These are phyloP conservation scores for Zangia roseola DNA, from an alignment of 768 basidiomycete genomes.

Conservation along the genomic window DNA sequence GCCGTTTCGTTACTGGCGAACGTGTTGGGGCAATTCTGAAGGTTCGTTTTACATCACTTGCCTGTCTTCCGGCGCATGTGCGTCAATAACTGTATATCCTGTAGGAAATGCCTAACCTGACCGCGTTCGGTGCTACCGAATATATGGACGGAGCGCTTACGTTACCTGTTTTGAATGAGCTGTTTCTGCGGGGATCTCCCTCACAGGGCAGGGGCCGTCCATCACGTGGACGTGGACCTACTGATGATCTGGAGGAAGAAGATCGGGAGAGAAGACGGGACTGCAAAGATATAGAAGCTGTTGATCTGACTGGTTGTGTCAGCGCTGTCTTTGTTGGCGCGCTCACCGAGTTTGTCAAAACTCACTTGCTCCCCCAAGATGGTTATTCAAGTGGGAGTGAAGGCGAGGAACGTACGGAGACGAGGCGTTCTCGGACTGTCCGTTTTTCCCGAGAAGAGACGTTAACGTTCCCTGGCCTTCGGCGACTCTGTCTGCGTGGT, in stretches of 20 bases:
- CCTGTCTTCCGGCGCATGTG: conserved; percentile 2
- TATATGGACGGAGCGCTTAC: conserved; percentile 97
- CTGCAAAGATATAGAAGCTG: conserved; percentile 78
- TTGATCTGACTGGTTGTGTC: conserved; percentile 95
- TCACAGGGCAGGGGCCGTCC: conserved; percentile 70
- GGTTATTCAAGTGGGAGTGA: conserved; percentile 46
- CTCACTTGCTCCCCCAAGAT: conserved; percentile 50
- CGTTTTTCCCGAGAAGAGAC: conserved; percentile 46
- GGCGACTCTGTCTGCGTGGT: conserved; percentile 77
- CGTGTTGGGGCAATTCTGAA: conserved; percentile 77
- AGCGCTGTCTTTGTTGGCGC: conserved; percentile 87
- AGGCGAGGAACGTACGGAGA: conserved; percentile 33
- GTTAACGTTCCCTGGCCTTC: conserved; percentile 64
- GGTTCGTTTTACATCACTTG: conserved; percentile 39
- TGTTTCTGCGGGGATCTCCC: conserved; percentile 81
- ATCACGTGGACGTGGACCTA: conserved; percentile 57
- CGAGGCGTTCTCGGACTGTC: conserved; percentile 33
- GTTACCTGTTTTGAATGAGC: conserved; percentile 79
- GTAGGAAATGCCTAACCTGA: conserved; percentile 87
- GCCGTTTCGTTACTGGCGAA: conserved; percentile 91
- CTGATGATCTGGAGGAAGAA: conserved; percentile 67
- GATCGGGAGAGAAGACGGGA: conserved; percentile 72
- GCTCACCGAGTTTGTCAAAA: conserved; percentile 77
- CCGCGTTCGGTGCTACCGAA: conserved; percentile 92
- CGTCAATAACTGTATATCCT: conserved; percentile 5